Percentiles rank a stretch among this genome's conserved stretches.
Conservation (phyloP, 257 asterid species). For the Fraxinus anomala region DNA sequence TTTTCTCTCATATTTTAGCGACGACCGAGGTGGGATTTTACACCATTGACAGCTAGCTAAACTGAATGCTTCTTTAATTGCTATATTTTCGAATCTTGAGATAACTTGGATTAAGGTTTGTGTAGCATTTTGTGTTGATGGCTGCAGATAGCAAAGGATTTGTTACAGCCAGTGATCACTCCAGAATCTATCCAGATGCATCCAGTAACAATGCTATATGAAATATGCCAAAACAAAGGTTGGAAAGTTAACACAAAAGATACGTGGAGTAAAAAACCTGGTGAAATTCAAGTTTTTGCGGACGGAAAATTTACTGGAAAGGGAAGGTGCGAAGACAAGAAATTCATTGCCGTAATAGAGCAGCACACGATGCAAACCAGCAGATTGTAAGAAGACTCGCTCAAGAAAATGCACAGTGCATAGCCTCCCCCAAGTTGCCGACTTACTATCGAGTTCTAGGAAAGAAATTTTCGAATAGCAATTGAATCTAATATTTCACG, state of each 20-base stretch:
- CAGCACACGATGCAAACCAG: conserved; percentile 41
- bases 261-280: conserved; percentile 32
- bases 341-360: conserved; percentile 41
- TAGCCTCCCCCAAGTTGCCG: background rate
- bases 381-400: background rate
- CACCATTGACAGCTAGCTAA: too few relatives aligned
- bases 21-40: too few relatives aligned
- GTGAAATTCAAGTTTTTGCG: conserved; percentile 37
- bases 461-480: background rate
- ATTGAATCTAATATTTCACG: background rate
- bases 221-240: conserved; percentile 44
- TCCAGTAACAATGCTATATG: conserved; percentile 37
- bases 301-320: conserved; percentile 30
- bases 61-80: too few relatives aligned
- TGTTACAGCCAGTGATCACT: conserved; percentile 48
- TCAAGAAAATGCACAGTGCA: background rate
- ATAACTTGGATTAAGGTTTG: too few relatives aligned
- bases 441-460: background rate
- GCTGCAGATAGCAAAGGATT: conserved; percentile 32
- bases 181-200: conserved; percentile 34
- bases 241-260: conserved; percentile 23
- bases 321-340: conserved; percentile 36
- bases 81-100: too few relatives aligned
- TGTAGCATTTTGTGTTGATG: background rate
- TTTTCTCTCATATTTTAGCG: too few relatives aligned